Percentiles rank a stretch among this genome's conserved stretches.
phyloP scores from a whole-genome alignment of 345 rosid species.

The Lepidium sativum region DNA sequence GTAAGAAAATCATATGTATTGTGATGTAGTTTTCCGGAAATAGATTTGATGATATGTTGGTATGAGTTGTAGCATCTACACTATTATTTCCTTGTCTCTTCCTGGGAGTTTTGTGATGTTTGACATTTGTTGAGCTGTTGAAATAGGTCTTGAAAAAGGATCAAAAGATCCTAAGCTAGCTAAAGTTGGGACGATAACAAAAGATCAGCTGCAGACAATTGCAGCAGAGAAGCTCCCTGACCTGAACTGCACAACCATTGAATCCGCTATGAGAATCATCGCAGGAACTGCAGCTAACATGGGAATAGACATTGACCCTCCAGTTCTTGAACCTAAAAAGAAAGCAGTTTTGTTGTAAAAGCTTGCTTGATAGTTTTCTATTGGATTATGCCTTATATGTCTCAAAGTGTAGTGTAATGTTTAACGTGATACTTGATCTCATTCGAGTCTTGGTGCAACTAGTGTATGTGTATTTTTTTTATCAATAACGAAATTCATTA shows the following conservation, averaged over 20 bases:
- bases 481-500: neutral
- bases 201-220: slow-evolving; percentile 56
- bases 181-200: slow-evolving; percentile 71
- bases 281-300: slow-evolving; percentile 94
- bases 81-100: neutral
- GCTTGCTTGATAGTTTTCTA: neutral
- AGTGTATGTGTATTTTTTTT: neutral
- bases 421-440: neutral
- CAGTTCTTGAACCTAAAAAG: slow-evolving; percentile 70
- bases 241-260: slow-evolving; percentile 62
- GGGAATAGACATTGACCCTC: slow-evolving; percentile 87
- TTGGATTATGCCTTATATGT: neutral
- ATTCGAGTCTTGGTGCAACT: neutral
- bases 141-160: slow-evolving; percentile 78
- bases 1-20: neutral
- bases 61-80: neutral
- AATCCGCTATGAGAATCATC: slow-evolving; percentile 85
- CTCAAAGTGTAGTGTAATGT: slow-evolving; percentile 13
- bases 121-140: slow-evolving; percentile 7
- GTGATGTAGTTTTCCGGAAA: neutral
- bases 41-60: neutral
- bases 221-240: slow-evolving; percentile 85
- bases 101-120: slow-evolving; percentile 2
- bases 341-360: slow-evolving; percentile 38
- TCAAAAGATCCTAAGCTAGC: slow-evolving; percentile 60